phyloP scores from a whole-genome alignment of 306 rosid genomes.

The Lotus japonicus region DNA sequence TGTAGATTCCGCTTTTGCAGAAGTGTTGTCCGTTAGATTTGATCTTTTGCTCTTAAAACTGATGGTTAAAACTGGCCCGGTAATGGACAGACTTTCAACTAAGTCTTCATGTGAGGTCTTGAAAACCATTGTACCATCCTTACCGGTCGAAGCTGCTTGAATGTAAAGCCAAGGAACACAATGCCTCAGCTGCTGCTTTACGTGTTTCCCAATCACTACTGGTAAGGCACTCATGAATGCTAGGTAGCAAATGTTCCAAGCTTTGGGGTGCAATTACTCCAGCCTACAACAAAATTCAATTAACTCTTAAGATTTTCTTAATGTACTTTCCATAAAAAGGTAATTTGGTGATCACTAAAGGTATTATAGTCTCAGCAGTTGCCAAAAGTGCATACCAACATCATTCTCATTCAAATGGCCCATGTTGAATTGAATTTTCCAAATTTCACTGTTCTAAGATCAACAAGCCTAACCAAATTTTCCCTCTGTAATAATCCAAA shows the following conservation, averaged over 20 bases:
- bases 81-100: conserved; percentile 64
- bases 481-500: background rate
- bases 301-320: conserved; percentile 13
- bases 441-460: background rate
- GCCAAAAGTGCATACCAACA: background rate
- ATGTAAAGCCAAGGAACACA: conserved; percentile 65
- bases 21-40: conserved; percentile 71
- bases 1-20: conserved; percentile 73
- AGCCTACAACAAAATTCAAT: conserved; percentile 49
- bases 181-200: conserved; percentile 92
- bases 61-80: conserved; percentile 94
- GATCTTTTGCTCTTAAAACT: conserved; percentile 81
- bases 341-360: background rate
- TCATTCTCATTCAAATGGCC: background rate
- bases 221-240: conserved; percentile 73
- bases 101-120: conserved; percentile 66
- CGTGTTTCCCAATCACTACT: conserved; percentile 95
- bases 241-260: conserved; percentile 65
- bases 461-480: too few species aligned
- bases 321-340: background rate
- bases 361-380: background rate
- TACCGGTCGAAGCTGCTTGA: conserved; percentile 73
- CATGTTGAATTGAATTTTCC: background rate
- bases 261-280: conserved; percentile 85
- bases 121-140: conserved; percentile 67